Evolutionary conservation across 306 rosid species (phyloP), one percentile per base, ranked within the genome.

Genomic region (Glycine tomentella): DNA sequence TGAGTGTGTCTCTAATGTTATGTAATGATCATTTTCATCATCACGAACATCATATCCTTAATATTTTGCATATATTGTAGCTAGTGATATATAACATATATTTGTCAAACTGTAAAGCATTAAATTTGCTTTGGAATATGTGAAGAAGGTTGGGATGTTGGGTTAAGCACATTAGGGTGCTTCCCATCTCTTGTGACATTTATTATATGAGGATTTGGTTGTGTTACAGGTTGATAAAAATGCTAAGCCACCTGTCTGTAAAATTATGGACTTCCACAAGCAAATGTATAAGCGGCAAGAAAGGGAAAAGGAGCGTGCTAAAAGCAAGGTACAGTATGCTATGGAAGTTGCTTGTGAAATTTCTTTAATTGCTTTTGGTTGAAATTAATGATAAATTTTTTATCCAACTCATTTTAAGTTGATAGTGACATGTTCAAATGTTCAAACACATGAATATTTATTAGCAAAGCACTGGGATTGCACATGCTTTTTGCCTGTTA

Each of bases 261-360:
- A 92, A 87, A 85, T 95, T 59, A 93, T 95, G 97, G 94, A 96
- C 86, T 93, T 48, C 83, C 85, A 93, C 84, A 89, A 88, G 83
- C 92, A 92, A 89, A 81, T 72, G 87, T 91, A 88, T 86, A 87
- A 82, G 84, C 82, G 67, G 63, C 87, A 89, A 79, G 52, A 80
- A 48, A 86, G 10, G 83, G 91, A 88, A 59, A 93, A 93, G 85
- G 97, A 93, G 51, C 97, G 90, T 45, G 87, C 88, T 70, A 93
- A 96, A 92, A 85, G 66, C 88, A 92, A 82, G 98, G 99, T 95
- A 79, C 25, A 13, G 4, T 57, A 31, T 55, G n/a, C 69, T 31
- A 53, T 78, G 38, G 78, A 17, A 55, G 46, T 68, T 66, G 10
- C 69, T 45, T 44, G 53, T 62, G 40, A 50, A 77, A 71, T 20